Evolutionary conservation across 2,329 filamentous ascomycete genomes (phyloP).

Genomic region (Exophiala bonariae): DNA sequence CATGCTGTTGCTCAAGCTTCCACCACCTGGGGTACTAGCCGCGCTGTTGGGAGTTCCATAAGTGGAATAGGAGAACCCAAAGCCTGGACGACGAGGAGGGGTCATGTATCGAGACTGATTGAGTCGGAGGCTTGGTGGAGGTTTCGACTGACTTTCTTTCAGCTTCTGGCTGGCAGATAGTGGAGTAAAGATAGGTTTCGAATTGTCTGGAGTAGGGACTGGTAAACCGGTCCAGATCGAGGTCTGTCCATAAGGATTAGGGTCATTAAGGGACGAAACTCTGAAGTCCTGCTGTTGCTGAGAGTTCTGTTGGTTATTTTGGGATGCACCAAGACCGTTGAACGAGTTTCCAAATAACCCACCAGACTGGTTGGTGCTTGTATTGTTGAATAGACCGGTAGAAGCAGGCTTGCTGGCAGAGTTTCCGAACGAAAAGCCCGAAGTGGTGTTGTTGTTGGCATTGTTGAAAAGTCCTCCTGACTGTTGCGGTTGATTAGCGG

Average conservation of each 20-base stretch:
- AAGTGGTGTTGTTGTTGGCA: slow-evolving; percentile 22
- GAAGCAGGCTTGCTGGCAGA: slow-evolving; percentile 46
- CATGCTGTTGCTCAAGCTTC: slow-evolving; percentile 39
- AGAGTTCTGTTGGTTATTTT: slow-evolving; percentile 53
- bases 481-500: slow-evolving; percentile 36
- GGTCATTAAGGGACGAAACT: slow-evolving; percentile 76
- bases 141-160: slow-evolving; percentile 64
- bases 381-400: slow-evolving; percentile 58
- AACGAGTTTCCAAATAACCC: slow-evolving; percentile 42
- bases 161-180: slow-evolving; percentile 74
- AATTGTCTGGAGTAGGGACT: slow-evolving; percentile 64
- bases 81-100: slow-evolving; percentile 77
- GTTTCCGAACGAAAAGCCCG: slow-evolving; percentile 51
- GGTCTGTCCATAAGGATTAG: slow-evolving; percentile 86
- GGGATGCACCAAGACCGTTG: slow-evolving; percentile 52
- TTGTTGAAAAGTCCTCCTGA: slow-evolving; percentile 29
- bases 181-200: slow-evolving; percentile 89
- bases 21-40: slow-evolving; percentile 65
- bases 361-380: slow-evolving; percentile 36
- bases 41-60: slow-evolving; percentile 78
- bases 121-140: slow-evolving; percentile 26
- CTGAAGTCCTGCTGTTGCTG: slow-evolving; percentile 59
- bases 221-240: slow-evolving; percentile 77
- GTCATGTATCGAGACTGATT: slow-evolving; percentile 81
- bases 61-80: slow-evolving; percentile 89